These are phyloP conservation scores for Aureobasidium melanogenum DNA, from an alignment of 2,329 filamentous ascomycete genomes.

Conservation along the genomic window DNA sequence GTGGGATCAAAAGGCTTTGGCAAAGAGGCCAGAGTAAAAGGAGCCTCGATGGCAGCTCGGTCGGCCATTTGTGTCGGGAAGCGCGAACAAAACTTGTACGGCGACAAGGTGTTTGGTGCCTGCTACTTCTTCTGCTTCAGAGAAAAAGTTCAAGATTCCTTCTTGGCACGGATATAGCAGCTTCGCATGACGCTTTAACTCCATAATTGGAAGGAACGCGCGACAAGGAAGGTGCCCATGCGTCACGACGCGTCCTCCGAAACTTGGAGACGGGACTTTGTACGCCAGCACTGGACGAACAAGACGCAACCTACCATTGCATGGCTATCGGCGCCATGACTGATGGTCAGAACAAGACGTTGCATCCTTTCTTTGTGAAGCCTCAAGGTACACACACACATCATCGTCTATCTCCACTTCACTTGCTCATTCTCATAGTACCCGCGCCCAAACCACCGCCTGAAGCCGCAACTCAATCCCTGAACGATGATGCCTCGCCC, in stretches of 20 bases:
- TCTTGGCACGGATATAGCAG: constrained; percentile 1
- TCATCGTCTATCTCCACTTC: background rate
- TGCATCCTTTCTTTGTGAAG: constrained; percentile 15
- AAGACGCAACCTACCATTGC: background rate
- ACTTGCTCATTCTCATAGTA: background rate
- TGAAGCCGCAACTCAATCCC: background rate
- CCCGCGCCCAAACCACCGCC: background rate
- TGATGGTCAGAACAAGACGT: constrained; percentile 8
- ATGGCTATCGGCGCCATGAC: constrained; percentile 10
- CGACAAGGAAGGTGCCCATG: background rate
- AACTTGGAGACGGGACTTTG: background rate
- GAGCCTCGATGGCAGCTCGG: constrained; percentile 22
- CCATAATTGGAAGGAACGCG: background rate
- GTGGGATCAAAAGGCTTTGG: constrained; percentile 33
- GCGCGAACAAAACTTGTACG: background rate
- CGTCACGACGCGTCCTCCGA: background rate
- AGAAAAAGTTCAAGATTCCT: background rate
- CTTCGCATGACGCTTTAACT: background rate
- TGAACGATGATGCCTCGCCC: background rate
- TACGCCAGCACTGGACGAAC: background rate
- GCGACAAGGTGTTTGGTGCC: background rate
- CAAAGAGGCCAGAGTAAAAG: constrained; percentile 35
- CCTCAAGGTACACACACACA: background rate
- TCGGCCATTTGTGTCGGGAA: constrained; percentile 1
- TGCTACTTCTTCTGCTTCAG: background rate